Conservation (phyloP, 177 flowering plant genomes). For the Tripterygium wilfordii region DNA sequence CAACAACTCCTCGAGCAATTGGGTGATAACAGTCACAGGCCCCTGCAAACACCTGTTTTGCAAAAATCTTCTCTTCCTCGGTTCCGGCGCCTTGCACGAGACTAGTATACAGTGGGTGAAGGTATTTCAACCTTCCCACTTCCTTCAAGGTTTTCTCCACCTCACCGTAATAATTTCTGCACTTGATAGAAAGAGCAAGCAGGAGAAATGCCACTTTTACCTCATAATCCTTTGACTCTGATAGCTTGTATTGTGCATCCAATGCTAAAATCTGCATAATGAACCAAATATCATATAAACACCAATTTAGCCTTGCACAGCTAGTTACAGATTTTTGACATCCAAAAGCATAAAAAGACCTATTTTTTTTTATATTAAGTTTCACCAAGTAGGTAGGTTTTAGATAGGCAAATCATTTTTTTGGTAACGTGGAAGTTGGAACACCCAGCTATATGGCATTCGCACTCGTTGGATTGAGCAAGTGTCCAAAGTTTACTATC, state of each 20-base stretch:
- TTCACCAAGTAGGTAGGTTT: too few relatives aligned
- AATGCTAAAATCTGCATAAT: constrained; percentile 52
- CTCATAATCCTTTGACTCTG: constrained; percentile 85
- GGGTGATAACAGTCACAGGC: constrained; percentile 79
- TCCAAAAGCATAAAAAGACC: too few relatives aligned
- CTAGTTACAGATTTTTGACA: too few relatives aligned
- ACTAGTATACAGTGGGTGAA: constrained; percentile 75
- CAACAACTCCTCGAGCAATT: constrained; percentile 91
- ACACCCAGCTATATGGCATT: too few relatives aligned
- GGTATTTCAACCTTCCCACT: constrained; percentile 94
- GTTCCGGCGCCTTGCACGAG: constrained; percentile 61
- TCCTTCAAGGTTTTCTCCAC: constrained; percentile 93
- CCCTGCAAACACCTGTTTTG: constrained; percentile 74
- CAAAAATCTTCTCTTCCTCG: constrained; percentile 80
- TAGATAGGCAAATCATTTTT: too few relatives aligned
- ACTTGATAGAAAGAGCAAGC: constrained; percentile 59
- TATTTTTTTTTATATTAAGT: too few relatives aligned
- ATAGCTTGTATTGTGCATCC: constrained; percentile 65
- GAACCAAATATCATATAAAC: not conserved
- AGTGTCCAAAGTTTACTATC: too few relatives aligned
- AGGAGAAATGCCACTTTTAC: constrained; percentile 90
- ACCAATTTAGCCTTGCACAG: too few relatives aligned
- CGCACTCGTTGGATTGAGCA: too few relatives aligned
- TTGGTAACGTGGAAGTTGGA: too few relatives aligned
- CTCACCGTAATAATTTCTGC: constrained; percentile 56